Percentiles rank a stretch among this genome's conserved stretches.
Conservation (phyloP, 768 basidiomycete genomes). For the Naganishia friedmannii region DNA sequence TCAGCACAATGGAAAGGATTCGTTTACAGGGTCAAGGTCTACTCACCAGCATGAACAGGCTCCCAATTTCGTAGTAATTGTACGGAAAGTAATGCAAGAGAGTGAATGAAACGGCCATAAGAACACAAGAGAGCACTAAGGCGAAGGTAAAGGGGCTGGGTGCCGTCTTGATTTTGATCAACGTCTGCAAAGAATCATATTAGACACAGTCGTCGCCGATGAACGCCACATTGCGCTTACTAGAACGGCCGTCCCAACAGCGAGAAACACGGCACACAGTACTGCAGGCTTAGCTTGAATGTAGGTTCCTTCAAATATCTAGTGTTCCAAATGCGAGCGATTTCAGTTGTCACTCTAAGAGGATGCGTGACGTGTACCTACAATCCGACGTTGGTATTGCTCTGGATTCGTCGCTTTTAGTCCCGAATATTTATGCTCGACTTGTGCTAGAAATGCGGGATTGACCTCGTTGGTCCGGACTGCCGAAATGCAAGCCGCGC, state of each 20-base stretch:
- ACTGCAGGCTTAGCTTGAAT: constrained; percentile 44
- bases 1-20: background rate
- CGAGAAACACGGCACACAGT: constrained; percentile 43
- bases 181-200: constrained; percentile 30
- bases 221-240: constrained; percentile 24
- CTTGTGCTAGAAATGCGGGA: constrained; percentile 34
- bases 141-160: constrained; percentile 48
- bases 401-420: constrained; percentile 27
- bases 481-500: constrained; percentile 40
- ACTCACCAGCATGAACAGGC: constrained; percentile 30
- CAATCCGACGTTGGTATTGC: constrained; percentile 22
- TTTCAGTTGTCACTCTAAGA: background rate
- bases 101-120: constrained; percentile 41
- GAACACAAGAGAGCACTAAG: constrained; percentile 45
- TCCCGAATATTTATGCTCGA: constrained; percentile 26
- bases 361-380: constrained; percentile 5
- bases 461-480: constrained; percentile 36
- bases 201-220: too few relatives aligned
- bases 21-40: background rate
- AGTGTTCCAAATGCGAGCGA: background rate
- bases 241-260: constrained; percentile 40
- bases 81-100: constrained; percentile 30
- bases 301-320: constrained; percentile 48
- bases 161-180: constrained; percentile 47
- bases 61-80: constrained; percentile 27